Evolutionary conservation across 2,329 filamentous ascomycete genomes (phyloP), one percentile per base, ranked within the genome.

Genomic region (Claviceps cyperi): DNA sequence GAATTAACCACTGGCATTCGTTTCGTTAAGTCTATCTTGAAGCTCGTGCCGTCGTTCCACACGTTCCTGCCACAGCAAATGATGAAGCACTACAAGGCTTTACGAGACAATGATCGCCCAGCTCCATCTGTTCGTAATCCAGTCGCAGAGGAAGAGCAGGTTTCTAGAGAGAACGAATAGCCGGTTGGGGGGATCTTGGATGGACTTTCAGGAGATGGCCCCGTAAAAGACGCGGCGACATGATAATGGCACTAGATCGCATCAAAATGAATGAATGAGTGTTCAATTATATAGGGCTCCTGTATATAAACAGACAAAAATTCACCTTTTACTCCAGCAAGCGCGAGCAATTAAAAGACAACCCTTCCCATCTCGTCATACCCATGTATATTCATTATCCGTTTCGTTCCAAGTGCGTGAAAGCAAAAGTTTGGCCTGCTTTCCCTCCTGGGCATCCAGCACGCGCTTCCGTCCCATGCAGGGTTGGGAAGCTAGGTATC

Each of bases 11-110:
- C 82, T 22, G 83, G 79, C 2, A 52, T 86, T 22, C 72, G 70
- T 54, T 88, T 84, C 61, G 76, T 89, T 60, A 82, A 81, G 59
- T 64, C 71, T 2, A 62, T 83, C 15, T 60, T 68, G 28, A 71
- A 71, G 0, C 61, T 82, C 11, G 74, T 76, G 51, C 78, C 78
- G 3, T 76, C 75, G 0, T 86, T 84, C 60, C 79, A 84, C 59
- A 75, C 70, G 0, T 78, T 79, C 51, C 66, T 89, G 24, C 74
- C 77, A 1, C 86, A 90, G 61, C 77, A 83, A 56, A 67, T 85
- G 55, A 85, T 90, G 81, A 58, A 72, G 21, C 64, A 72, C 17
- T 89, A 77, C 74, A 85, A 80, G 62, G 66, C 75, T 22, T 81
- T 82, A 0, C 60, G 60, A 2, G 57, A 57, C 1, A 68, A 68